Evolutionary conservation across 2,329 filamentous ascomycete species (phyloP).

Genomic region (Pseudocercospora cruenta): DNA sequence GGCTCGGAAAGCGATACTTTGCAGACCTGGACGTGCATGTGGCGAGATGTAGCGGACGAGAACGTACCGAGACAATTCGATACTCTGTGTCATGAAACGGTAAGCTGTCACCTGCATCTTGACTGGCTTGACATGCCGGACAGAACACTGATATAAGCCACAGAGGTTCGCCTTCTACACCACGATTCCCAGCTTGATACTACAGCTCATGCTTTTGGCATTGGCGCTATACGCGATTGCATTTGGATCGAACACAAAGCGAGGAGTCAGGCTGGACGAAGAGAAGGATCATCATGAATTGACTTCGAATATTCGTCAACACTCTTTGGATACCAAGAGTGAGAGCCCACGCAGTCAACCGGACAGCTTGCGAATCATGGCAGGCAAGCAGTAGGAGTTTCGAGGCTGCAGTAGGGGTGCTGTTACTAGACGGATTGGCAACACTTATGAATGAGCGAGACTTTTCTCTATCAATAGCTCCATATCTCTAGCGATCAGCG

Average conservation of each 20-base stretch:
- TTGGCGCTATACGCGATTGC: slow-evolving; percentile 25
- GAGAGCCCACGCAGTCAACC: slow-evolving; percentile 24
- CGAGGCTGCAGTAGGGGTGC: background rate
- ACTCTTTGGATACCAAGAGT: slow-evolving; percentile 28
- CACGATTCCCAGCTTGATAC: slow-evolving; percentile 46
- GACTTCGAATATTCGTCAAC: slow-evolving; percentile 6
- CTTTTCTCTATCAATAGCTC: background rate
- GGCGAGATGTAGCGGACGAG: slow-evolving; percentile 31
- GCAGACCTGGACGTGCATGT: slow-evolving; percentile 44
- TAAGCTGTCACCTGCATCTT: slow-evolving; percentile 29
- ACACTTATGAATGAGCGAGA: background rate
- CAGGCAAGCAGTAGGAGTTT: slow-evolving; percentile 9
- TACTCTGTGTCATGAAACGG: slow-evolving; percentile 47
- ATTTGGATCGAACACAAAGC: background rate
- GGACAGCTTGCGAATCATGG: slow-evolving; percentile 22
- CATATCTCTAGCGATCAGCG: background rate
- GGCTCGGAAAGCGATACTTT: slow-evolving; percentile 38
- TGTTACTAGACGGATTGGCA: background rate
- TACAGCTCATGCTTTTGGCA: slow-evolving; percentile 40
- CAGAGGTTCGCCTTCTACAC: slow-evolving; percentile 51
- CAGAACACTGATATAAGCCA: background rate
- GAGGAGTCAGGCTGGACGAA: slow-evolving; percentile 21
- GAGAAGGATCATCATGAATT: slow-evolving; percentile 34
- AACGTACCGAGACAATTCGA: slow-evolving; percentile 41
- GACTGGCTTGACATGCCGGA: background rate